These are phyloP conservation scores for Darksidea phi DNA, from an alignment of 495 filamentous ascomycete genomes.

Conservation along the genomic window DNA sequence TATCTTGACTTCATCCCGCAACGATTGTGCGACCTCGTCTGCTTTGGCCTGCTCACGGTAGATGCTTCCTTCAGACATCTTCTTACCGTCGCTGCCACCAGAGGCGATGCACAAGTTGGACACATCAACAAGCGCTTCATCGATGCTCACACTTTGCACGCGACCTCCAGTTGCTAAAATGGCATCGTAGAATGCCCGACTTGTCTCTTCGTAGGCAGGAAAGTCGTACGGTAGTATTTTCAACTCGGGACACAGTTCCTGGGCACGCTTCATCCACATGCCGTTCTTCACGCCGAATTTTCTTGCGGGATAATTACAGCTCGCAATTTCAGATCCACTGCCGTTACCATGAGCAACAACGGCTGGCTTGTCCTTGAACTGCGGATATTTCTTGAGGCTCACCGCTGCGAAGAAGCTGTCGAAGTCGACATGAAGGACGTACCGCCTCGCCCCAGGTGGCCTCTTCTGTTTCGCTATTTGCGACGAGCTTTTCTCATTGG, in stretches of 20 bases:
- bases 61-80: constrained; percentile 67
- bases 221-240: constrained; percentile 92
- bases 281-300: constrained; percentile 87
- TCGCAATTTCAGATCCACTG: constrained; percentile 88
- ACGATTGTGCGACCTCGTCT: constrained; percentile 63
- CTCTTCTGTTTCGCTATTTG: constrained; percentile 51
- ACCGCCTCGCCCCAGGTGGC: constrained; percentile 64
- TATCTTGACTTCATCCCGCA: constrained; percentile 67
- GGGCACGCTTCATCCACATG: constrained; percentile 96
- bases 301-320: constrained; percentile 91
- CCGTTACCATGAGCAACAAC: constrained; percentile 86
- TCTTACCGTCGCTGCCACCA: constrained; percentile 66
- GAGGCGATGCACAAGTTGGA: constrained; percentile 63
- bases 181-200: constrained; percentile 78
- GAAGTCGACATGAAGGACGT: constrained; percentile 96
- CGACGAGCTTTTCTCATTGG: constrained; percentile 63
- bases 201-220: constrained; percentile 88
- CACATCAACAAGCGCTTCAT: constrained; percentile 85
- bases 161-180: constrained; percentile 76
- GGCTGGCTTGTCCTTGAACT: constrained; percentile 76
- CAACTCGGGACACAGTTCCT: constrained; percentile 78
- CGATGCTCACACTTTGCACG: constrained; percentile 94
- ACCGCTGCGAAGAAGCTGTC: constrained; percentile 97
- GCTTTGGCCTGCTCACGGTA: constrained; percentile 81
- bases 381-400: constrained; percentile 73